Evolutionary conservation across 306 rosid species (phyloP), one percentile per base, ranked within the genome.

Genomic region (Betula pendula): DNA sequence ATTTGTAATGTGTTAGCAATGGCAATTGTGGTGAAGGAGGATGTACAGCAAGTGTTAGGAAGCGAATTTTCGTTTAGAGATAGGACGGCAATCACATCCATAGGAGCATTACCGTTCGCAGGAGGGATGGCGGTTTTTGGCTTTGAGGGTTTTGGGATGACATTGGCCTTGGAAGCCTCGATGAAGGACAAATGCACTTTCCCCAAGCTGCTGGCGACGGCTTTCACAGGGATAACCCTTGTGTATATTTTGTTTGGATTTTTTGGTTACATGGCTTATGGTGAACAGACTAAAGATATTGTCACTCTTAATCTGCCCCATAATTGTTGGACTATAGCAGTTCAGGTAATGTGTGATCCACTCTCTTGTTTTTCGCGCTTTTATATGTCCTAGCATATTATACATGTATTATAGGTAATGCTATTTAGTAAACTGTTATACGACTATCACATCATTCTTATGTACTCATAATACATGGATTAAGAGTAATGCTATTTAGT

Each of bases 61-160:
- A 89, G 78, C 20, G 89, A 79, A 52, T 83, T 88, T 80, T 83
- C 93, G 3, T 87, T 95, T 80, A 62, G 56, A 14, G 77, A 89
- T 51, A 88, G 96, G 82, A 90, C 92, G 0, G 86, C 88, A 0
- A 73, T 94, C 78, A 89, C 97, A 29, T 90, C 95, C 17, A 62
- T 92, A 70, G 90, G 94, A 40, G 98, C 96, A n/a, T 78, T 92
- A 82, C 94, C 98, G 2, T 91, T 90, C 68, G 97, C 98, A 15
- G 97, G 88, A 62, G 97, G 98, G 24, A 82, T 91, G 93, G 96
- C 97, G 0, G 84, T 94, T 47, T 94, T 90, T 66, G 89, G 96
- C 82, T 94, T 94, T 71, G 97, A 91, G 85, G 98, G 98, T 40
- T 90, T 91, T 72, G 93, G 93, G 58, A 90, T 93, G 97, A 93